Evolutionary conservation across 208 protist genomes (phyloP), one percentile per base, ranked within the genome.

Genomic region (Leishmania tropica): DNA sequence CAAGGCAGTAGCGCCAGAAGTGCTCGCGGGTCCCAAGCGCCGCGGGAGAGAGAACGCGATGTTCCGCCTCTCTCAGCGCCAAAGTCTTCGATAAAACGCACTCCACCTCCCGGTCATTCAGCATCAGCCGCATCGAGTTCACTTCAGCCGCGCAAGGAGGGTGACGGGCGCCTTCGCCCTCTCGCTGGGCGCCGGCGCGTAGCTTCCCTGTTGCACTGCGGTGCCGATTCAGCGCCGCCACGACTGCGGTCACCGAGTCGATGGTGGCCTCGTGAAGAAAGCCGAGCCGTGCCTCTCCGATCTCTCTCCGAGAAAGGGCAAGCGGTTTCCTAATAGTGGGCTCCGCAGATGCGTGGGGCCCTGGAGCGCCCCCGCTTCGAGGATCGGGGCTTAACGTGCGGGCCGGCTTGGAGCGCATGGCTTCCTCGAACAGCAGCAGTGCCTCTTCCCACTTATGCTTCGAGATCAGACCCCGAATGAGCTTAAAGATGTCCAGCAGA

Each of bases 61-160:
- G 71, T 40, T 70, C 17, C 28, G 21, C 24, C 19, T 58, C 37
- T 2, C 35, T 45, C 53, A 79, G 60, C 75, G 74, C 51, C 53
- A 88, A 45, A 28, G 79, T 80, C 81, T 93, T 93, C 53, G 90
- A 86, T 35, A 93, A 76, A n/a, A 93, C 78, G 75, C 85, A 90
- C 74, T 93, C 90, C 37, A 89, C 81, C 76, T 93, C 90, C 2
- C 74, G 70, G 53, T 93, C 86, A 68, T 91, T 92, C 48, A 92
- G 68, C 28, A 53, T 42, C 56, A 90, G 78, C 19, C 13, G 58
- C 58, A 19, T 60, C 75, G 37, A 47, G 40, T 6, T 13, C 37
- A 42, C n/a, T 3, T 35, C 35, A 31, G 60, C 28, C 48, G 54
- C 58, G 28, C 35, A 51, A 21, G 40, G 13, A 47, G 75, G 28